Evolutionary conservation across 192 early-diverging fungal genomes (phyloP).

Genomic region (Paraglomus brasilianum): DNA sequence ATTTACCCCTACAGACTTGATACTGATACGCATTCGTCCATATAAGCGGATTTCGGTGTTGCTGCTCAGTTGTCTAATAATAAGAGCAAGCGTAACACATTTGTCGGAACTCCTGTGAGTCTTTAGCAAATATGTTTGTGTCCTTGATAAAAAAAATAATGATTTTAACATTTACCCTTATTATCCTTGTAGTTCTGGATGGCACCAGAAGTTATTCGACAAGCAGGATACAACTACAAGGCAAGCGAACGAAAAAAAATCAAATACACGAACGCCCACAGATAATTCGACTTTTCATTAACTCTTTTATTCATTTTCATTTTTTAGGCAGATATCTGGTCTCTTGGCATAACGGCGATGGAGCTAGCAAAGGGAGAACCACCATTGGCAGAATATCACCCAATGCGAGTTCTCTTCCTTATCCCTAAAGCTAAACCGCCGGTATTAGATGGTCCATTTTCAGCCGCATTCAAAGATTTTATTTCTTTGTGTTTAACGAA

Average conservation of each 20-base stretch:
- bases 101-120: constrained; percentile 92
- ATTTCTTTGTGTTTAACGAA: constrained; percentile 84
- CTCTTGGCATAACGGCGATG: constrained; percentile 94
- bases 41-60: constrained; percentile 91
- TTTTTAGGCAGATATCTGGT: constrained; percentile 93
- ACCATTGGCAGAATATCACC: constrained; percentile 92
- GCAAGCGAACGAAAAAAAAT: neutral
- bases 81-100: constrained; percentile 70
- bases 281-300: neutral
- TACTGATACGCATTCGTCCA: neutral
- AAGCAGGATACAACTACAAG: constrained; percentile 47
- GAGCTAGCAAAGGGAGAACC: constrained; percentile 92
- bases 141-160: neutral
- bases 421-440: constrained; percentile 94
- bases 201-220: constrained; percentile 93
- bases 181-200: constrained; percentile 57
- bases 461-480: constrained; percentile 88
- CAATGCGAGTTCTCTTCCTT: constrained; percentile 91
- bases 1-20: neutral
- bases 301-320: constrained; percentile 10
- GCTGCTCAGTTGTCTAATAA: constrained; percentile 73
- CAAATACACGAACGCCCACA: neutral
- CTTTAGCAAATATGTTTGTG: neutral
- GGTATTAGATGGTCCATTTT: constrained; percentile 73
- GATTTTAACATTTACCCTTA: neutral